phyloP scores from a whole-genome alignment of 129 eudicot species.

The Arctium minus region DNA sequence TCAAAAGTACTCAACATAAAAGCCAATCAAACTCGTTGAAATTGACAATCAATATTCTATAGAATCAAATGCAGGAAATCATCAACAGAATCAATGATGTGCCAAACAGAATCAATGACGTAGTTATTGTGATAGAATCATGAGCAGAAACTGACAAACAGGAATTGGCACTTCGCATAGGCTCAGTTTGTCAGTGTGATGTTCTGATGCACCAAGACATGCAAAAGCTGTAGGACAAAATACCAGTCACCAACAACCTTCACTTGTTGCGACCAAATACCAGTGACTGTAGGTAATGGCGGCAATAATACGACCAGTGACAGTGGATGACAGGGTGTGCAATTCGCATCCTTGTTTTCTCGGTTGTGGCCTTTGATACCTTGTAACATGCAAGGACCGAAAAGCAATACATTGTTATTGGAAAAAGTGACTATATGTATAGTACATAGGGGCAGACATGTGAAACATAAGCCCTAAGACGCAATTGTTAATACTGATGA shows the following conservation, averaged over 20 bases:
- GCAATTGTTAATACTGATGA: not conserved
- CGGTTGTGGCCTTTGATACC: not conserved
- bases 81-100: not conserved
- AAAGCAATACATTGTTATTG: not conserved
- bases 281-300: not conserved
- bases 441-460: not conserved
- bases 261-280: not conserved
- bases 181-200: not conserved
- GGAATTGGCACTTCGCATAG: not conserved
- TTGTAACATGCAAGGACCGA: not conserved
- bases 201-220: not conserved
- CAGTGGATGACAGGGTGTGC: not conserved
- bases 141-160: not conserved
- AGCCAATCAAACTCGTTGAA: not conserved
- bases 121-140: not conserved
- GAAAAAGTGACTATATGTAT: not conserved
- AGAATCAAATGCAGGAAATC: not conserved
- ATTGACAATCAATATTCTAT: not conserved
- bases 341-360: not conserved
- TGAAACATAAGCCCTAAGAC: not conserved
- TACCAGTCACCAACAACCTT: not conserved
- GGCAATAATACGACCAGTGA: not conserved
- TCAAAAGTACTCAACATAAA: not conserved
- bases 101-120: not conserved
- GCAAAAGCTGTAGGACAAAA: not conserved